These are phyloP conservation scores for Peronospora destructor DNA, from an alignment of 352 stramenopile species.

Conservation along the genomic window DNA sequence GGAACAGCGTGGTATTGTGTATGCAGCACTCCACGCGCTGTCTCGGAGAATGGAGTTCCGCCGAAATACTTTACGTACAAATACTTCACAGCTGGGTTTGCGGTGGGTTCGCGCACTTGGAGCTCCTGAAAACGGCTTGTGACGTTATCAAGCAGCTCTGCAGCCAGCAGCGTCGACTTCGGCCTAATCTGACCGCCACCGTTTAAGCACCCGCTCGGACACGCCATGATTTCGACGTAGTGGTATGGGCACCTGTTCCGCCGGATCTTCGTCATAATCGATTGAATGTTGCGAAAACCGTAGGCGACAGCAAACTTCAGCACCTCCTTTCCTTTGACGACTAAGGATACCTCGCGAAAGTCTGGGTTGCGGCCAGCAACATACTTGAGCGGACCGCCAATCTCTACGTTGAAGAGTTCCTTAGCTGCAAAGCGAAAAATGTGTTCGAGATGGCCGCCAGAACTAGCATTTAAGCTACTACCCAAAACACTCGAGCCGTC, in stretches of 20 bases:
- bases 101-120: slow-evolving; percentile 41
- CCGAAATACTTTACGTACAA: slow-evolving; percentile 82
- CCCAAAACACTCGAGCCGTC: slow-evolving; percentile 51
- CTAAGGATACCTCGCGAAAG: slow-evolving; percentile 74
- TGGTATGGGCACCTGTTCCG: slow-evolving; percentile 88
- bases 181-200: slow-evolving; percentile 92
- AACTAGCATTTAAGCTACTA: slow-evolving; percentile 57
- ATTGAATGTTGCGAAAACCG: slow-evolving; percentile 96
- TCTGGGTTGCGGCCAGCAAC: slow-evolving; percentile 85
- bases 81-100: slow-evolving; percentile 72
- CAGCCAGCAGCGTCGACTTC: slow-evolving; percentile 44
- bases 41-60: slow-evolving; percentile 60
- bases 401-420: slow-evolving; percentile 83
- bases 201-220: slow-evolving; percentile 95
- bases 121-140: slow-evolving; percentile 62
- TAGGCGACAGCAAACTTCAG: slow-evolving; percentile 93
- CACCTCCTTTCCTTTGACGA: slow-evolving; percentile 69
- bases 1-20: slow-evolving; percentile 80
- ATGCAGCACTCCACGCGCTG: slow-evolving; percentile 55
- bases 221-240: slow-evolving; percentile 99
- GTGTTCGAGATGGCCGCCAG: slow-evolving; percentile 88
- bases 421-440: slow-evolving; percentile 88
- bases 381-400: slow-evolving; percentile 81
- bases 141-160: slow-evolving; percentile 58
- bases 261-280: slow-evolving; percentile 90